Percentiles rank a stretch among this genome's conserved stretches.
Conservation (phyloP, 2,329 filamentous ascomycete species). For the Penicillium brevicompactum region DNA sequence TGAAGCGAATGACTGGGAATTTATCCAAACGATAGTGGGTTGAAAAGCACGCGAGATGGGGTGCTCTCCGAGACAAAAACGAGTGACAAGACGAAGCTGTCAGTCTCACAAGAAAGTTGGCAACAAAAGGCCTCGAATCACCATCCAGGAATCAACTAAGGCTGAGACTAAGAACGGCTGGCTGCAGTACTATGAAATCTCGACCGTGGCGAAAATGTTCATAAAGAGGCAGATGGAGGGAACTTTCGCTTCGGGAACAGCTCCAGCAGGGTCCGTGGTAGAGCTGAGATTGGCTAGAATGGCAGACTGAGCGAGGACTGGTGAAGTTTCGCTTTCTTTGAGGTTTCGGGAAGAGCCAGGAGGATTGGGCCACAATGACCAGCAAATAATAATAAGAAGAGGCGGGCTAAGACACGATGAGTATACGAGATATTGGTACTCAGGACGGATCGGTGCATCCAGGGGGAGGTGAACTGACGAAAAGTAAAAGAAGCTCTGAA, state of each 20-base stretch:
- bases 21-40: constrained; percentile 43
- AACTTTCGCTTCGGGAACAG: constrained; percentile 15
- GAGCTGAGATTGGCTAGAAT: constrained; percentile 12
- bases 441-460: constrained; percentile 35
- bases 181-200: constrained; percentile 33
- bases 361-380: constrained; percentile 32
- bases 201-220: constrained; percentile 27
- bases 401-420: constrained; percentile 42
- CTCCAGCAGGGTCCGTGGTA: constrained; percentile 5
- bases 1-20: constrained; percentile 51
- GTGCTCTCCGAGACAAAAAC: constrained; percentile 47
- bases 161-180: constrained; percentile 33
- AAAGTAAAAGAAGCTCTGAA: constrained; percentile 13
- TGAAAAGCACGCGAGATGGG: constrained; percentile 32
- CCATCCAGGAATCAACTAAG: constrained; percentile 32
- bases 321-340: constrained; percentile 29
- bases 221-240: constrained; percentile 15
- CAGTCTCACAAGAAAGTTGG: constrained; percentile 35
- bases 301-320: constrained; percentile 20
- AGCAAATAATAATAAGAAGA: constrained; percentile 11
- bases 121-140: constrained; percentile 38
- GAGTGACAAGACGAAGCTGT: constrained; percentile 43
- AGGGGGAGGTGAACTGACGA: constrained; percentile 20
- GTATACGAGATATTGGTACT: constrained; percentile 32
- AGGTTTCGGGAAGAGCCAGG: constrained; percentile 33